Evolutionary conservation across 306 rosid species (phyloP).

Genomic region (Albizia julibrissin): DNA sequence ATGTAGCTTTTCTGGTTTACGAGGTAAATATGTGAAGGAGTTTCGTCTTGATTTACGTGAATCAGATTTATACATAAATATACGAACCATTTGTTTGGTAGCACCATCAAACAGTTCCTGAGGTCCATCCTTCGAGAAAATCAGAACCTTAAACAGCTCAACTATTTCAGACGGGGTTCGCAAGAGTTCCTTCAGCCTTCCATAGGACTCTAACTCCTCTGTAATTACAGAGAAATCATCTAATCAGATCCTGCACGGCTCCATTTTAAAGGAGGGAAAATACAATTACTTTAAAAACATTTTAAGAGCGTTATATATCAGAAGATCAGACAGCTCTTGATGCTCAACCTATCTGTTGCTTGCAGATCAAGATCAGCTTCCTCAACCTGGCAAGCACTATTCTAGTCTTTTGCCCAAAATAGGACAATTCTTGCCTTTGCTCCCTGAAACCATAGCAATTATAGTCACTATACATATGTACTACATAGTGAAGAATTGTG

Average conservation of each 20-base stretch:
- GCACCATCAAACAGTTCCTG: constrained; percentile 58
- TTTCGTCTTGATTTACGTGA: no score
- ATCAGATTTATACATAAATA: no score
- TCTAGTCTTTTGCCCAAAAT: constrained; percentile 54
- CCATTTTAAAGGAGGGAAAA: neutral
- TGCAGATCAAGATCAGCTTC: constrained; percentile 42
- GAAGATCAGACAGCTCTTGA: neutral
- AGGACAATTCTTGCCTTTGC: constrained; percentile 50
- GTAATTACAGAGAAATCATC: constrained; percentile 5
- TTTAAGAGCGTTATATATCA: neutral
- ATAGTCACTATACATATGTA: neutral
- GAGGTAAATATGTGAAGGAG: no score
- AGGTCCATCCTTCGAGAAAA: constrained; percentile 38
- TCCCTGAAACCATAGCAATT: constrained; percentile 34
- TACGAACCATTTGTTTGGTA: constrained; percentile 39
- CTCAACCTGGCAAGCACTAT: constrained; percentile 53
- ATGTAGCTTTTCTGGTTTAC: no score
- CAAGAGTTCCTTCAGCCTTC: constrained; percentile 27
- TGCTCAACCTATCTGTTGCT: constrained; percentile 53
- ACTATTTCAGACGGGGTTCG: constrained; percentile 48
- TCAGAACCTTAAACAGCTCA: constrained; percentile 42
- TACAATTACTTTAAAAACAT: neutral
- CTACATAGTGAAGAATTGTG: neutral
- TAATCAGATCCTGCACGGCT: constrained; percentile 14
- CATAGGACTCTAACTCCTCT: constrained; percentile 34